Base-by-base conservation (phyloP, 2,329 filamentous ascomycete species). In the Teratosphaeria zuluensis region DNA sequence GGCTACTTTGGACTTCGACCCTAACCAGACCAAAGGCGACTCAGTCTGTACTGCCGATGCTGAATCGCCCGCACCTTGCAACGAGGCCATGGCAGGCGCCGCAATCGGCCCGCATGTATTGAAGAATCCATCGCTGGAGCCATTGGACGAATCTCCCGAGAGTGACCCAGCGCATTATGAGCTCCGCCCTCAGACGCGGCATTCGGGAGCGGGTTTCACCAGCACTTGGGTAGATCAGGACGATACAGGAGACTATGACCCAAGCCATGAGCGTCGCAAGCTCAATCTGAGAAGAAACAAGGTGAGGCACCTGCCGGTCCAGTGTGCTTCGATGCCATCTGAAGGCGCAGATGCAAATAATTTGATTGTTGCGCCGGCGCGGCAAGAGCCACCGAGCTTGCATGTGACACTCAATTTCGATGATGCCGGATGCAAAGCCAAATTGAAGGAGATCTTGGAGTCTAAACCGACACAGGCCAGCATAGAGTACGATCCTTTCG, bases 141-240 rank as follows among this genome's bases (percentile, higher is more conserved):
- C 32, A 31, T 14, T 33, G 52, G 54, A 55, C 16, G 21, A 32
- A n/a, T 6, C 11, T 30, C 46, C 53, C 28, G 59, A 57, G 16
- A 33, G 24, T 16, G 30, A 21, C 14, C 35, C 19, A 19, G 21
- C 12, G 11, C 57, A 58, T 14, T 63, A 64, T 51, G 55, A 64
- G 4, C 58, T 67, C 12, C 60, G 65, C 6, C 65, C 61, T 16
- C 56, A 59, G 14, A 53, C 53, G 2, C 48, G 61, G 32, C 48
- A 53, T n/a, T 19, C 31, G 31, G 58, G 46, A 11, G 12, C 31
- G 5, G 48, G 48, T 8, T 62, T 65, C 46, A 52, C 35, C 14
- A 63, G 56, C 35, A 66, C 67, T 7, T 74, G 72, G 68, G 61
- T 72, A 31, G 74, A 76, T 58, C 59, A 69, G 1, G 73, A 76